Evolutionary conservation across 2,329 filamentous ascomycete species (phyloP), one percentile per base, ranked within the genome.

Genomic region (Neofusicoccum cordaticola): DNA sequence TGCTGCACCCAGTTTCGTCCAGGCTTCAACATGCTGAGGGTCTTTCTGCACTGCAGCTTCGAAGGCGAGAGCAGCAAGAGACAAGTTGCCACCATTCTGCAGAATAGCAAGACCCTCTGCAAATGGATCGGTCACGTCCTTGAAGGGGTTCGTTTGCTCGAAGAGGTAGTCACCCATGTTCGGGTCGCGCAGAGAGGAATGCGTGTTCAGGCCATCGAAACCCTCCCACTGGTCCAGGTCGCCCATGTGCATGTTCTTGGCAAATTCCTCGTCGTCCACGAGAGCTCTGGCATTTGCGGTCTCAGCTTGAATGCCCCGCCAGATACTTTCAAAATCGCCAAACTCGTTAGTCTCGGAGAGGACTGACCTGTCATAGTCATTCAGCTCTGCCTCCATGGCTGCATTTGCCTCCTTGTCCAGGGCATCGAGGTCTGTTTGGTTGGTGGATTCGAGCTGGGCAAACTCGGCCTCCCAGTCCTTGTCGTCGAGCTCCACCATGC

Each of bases 381-480:
- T 89, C 71, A 98, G 85, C 82, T 98, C 93, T 66, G 86, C 86
- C 81, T 96, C 93, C 71, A 94, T 91, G 17, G 90, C 90, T 66
- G 84, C 84, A 67, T 91, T 89, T 62, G 91, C 90, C 73, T 88
- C 82, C 41, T 80, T 81, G 67, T 88, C 86, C 65, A 85, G 77
- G 63, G 82, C 75, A 64, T 83, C 77, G 71, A 79, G 68, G 34
- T 78, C 76, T 67, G 83, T 77, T 71, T 85, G 79, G 73, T 89
- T 85, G 66, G 88, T 83, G 67, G 89, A 80, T 75, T 94, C 92
- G 75, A 97, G 88, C 78, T 95, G 88, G 65, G 92, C 91, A 77
- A 99, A 99, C 77, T 98, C 93, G 71, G 93, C 92, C 79, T 98
- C 94, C 95, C 95, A 98, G 74, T 96, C 90, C 73, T 90, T 77